These are phyloP conservation scores for Cavenderia fasciculata DNA, from an alignment of 78 protist species.

Conservation along the genomic window DNA sequence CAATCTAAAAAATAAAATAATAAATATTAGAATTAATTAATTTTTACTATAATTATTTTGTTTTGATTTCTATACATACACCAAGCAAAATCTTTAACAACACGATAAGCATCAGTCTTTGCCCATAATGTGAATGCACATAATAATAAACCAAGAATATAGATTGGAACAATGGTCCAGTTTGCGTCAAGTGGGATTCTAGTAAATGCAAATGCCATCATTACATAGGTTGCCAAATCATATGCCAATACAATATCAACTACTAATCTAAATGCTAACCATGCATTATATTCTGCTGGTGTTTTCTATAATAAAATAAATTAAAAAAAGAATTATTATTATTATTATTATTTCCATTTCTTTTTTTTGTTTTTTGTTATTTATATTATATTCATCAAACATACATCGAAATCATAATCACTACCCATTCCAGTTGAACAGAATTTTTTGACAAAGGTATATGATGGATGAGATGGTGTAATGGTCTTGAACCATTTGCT, in stretches of 20 bases:
- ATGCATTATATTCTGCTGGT: constrained; percentile 86
- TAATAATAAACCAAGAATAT: constrained; percentile 79
- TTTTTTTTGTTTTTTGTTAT: too few species aligned
- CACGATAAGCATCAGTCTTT: constrained; percentile 92
- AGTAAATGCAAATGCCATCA: constrained; percentile 24
- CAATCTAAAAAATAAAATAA: constrained; percentile 66
- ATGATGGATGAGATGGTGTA: constrained; percentile 8
- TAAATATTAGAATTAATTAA: too few species aligned
- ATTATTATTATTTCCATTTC: background rate
- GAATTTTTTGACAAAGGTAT: constrained; percentile 4
- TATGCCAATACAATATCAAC: constrained; percentile 87
- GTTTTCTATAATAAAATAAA: constrained; percentile 8
- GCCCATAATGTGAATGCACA: constrained; percentile 83
- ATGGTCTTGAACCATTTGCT: constrained; percentile 10
- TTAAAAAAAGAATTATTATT: background rate
- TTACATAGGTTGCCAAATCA: constrained; percentile 80
- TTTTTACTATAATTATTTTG: background rate
- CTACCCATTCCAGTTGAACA: constrained; percentile 62
- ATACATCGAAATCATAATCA: constrained; percentile 76
- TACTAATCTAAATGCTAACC: constrained; percentile 90
- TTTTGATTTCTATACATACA: too few species aligned
- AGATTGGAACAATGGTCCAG: constrained; percentile 29
- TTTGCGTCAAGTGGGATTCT: constrained; percentile 41
- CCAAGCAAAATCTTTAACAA: constrained; percentile 94
- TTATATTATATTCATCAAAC: background rate